Conservation (phyloP, 331 rosid species). For the Stylosanthes scabra region DNA sequence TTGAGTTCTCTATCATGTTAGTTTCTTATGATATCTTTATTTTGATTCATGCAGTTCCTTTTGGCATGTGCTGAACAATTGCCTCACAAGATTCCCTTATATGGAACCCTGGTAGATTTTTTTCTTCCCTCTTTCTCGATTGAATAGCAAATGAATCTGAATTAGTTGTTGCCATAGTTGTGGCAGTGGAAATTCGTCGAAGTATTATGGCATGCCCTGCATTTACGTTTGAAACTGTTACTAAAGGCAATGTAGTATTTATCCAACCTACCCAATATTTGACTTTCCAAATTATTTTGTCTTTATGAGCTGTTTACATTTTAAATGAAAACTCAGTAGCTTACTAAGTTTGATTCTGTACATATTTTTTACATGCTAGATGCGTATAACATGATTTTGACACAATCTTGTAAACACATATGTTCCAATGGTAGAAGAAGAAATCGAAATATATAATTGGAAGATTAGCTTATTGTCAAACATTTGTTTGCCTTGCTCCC, state of each 20-base stretch:
- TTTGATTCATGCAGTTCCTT: constrained; percentile 69
- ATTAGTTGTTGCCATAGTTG: constrained; percentile 10
- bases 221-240: constrained; percentile 4
- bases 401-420: constrained; percentile 6
- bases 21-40: constrained; percentile 25
- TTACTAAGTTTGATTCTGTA: neutral
- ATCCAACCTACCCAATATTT: neutral
- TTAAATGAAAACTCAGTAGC: neutral
- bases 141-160: constrained; percentile 7
- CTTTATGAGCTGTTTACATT: neutral
- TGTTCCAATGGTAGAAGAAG: constrained; percentile 22
- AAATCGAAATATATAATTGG: neutral
- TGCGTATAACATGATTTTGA: constrained; percentile 26
- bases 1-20: neutral
- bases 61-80: constrained; percentile 77
- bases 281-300: neutral
- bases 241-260: neutral
- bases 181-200: constrained; percentile 15
- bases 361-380: constrained; percentile 16
- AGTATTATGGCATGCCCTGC: constrained; percentile 17
- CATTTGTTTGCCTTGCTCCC: neutral
- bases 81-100: constrained; percentile 91
- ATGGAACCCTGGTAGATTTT: constrained; percentile 77
- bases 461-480: constrained; percentile 10
- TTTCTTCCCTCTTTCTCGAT: constrained; percentile 27